These are phyloP conservation scores for Saccharomycopsis javanensis DNA, from an alignment of 805 yeast species.

Conservation along the genomic window DNA sequence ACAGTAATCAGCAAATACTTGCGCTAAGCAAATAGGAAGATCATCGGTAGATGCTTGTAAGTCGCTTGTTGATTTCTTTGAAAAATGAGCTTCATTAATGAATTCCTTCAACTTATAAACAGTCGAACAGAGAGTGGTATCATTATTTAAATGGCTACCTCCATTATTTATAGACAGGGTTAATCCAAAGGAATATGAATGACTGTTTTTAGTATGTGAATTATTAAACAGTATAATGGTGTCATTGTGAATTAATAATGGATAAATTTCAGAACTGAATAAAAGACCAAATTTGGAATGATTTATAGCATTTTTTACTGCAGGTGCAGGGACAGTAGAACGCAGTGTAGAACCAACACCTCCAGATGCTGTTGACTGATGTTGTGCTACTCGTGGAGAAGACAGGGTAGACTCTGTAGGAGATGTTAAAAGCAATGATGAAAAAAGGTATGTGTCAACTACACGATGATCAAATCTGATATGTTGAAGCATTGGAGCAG, in stretches of 20 bases:
- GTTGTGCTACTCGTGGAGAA: background rate
- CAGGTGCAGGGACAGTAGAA: background rate
- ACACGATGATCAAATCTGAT: slow-evolving; percentile 17
- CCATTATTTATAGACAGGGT: background rate
- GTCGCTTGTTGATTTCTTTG: background rate
- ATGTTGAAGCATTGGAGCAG: slow-evolving; percentile 27
- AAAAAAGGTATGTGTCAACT: slow-evolving; percentile 19
- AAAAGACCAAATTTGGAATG: slow-evolving; percentile 23
- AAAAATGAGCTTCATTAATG: background rate
- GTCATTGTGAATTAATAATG: background rate
- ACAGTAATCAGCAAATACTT: background rate
- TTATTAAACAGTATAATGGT: background rate
- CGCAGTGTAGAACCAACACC: background rate
- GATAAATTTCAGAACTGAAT: background rate
- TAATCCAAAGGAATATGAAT: background rate
- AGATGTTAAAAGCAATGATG: slow-evolving; percentile 11
- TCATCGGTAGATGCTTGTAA: background rate
- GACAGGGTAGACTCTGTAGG: background rate
- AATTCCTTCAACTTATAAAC: background rate
- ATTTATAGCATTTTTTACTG: slow-evolving; percentile 19
- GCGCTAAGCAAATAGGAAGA: background rate
- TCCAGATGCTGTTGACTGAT: background rate
- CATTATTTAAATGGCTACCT: background rate
- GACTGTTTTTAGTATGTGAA: background rate
- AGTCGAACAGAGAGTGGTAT: background rate